Evolutionary conservation across 2,329 filamentous ascomycete species (phyloP), one percentile per base, ranked within the genome.

Genomic region (Cordyceps militaris): DNA sequence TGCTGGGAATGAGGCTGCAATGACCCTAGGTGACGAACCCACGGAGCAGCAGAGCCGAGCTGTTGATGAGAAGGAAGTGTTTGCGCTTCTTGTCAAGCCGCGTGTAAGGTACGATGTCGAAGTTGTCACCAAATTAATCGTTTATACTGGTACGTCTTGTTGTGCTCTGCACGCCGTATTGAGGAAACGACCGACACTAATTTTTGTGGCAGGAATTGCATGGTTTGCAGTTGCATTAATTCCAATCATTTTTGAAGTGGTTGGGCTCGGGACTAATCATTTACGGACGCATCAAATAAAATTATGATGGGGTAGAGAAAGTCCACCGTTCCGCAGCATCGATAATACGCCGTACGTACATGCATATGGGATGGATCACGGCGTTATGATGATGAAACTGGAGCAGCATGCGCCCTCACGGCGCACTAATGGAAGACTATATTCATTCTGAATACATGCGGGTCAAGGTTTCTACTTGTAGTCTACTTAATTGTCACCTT

Each of bases 21-120:
- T 74, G 51, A 69, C 73, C 38, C 60, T 65, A 21, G 43, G 62
- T 59, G 58, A 58, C 30, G 53, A 62, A 3, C 67, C 70, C 36
- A 65, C 67, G 38, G 66, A 68, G 21, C 63, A 68, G 42, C 74
- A 76, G 32, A 75, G 78, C 50, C 75, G 81, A 46, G 79, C 82
- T 64, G 65, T 82, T 26, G 85, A 85, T 49, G 87, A 91, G 70
- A 81, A 79, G 64, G 88, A 95, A 69, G 86, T 97, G 70, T 97
- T 97, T 71, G 87, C 86, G 46, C 84, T 81, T 68, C 79, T 97
- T 57, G 86, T 91, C 62, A 90, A 88, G 73, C 91, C 94, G 50
- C 84, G 94, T 63, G 92, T 97, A 60, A 81, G 92, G 65, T 99
- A 97, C 68, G 94, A 99, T 73, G 93, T 97, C n/a, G 94, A 99